phyloP scores from a whole-genome alignment of 495 filamentous ascomycete species.

The Penicillium tannophilum region DNA sequence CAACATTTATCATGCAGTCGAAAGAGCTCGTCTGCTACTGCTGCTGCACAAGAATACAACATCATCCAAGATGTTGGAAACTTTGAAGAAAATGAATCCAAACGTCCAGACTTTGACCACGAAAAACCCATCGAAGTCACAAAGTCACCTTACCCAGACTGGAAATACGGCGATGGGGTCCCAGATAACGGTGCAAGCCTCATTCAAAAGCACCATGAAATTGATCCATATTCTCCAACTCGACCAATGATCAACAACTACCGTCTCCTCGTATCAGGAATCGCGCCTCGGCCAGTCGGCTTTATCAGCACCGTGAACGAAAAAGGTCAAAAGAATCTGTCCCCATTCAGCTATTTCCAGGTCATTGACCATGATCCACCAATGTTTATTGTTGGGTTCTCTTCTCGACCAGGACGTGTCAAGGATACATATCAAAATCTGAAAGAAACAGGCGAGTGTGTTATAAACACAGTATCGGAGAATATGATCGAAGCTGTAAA shows the following conservation, averaged over 20 bases:
- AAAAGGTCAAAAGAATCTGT: constrained; percentile 66
- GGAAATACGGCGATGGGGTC: constrained; percentile 72
- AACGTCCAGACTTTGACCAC: constrained; percentile 61
- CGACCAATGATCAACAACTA: constrained; percentile 74
- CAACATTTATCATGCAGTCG: background rate
- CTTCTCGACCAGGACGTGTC: constrained; percentile 48
- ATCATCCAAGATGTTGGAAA: constrained; percentile 43
- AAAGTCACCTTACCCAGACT: constrained; percentile 68
- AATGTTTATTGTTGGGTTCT: constrained; percentile 76
- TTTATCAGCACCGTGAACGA: constrained; percentile 56
- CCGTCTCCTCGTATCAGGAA: constrained; percentile 80
- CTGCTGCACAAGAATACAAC: constrained; percentile 25
- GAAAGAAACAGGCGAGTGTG: constrained; percentile 63
- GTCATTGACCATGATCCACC: constrained; percentile 84
- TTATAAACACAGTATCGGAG: constrained; percentile 82
- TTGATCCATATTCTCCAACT: constrained; percentile 74
- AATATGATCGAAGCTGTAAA: constrained; percentile 86
- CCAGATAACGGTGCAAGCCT: constrained; percentile 54
- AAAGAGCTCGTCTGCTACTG: constrained; percentile 22
- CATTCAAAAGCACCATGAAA: constrained; percentile 62
- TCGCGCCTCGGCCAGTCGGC: constrained; percentile 76
- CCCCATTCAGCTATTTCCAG: constrained; percentile 81
- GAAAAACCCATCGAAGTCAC: constrained; percentile 58
- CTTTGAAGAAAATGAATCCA: constrained; percentile 70
- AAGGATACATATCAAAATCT: constrained; percentile 80